Percentiles rank a stretch among this genome's conserved stretches.
phyloP scores from a whole-genome alignment of 2,329 filamentous ascomycete species.

The Gremmenia infestans region DNA sequence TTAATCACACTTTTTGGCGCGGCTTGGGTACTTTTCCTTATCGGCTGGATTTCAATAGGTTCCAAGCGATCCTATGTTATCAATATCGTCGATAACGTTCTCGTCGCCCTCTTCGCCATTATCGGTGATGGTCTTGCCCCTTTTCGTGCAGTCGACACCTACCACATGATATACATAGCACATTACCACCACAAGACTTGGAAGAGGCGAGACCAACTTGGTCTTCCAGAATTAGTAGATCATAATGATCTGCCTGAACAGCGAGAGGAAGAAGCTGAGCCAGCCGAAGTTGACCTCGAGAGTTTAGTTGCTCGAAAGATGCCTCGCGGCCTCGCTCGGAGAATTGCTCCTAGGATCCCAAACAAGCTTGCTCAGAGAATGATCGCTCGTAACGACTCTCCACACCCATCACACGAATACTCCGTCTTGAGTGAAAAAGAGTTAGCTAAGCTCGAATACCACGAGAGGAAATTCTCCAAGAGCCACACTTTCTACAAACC shows the following conservation, averaged over 20 bases:
- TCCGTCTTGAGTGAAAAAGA: constrained; percentile 63
- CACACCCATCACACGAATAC: constrained; percentile 39
- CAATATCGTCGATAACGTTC: constrained; percentile 63
- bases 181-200: constrained; percentile 53
- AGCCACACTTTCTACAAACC: constrained; percentile 88
- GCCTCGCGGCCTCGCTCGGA: constrained; percentile 16
- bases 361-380: constrained; percentile 20
- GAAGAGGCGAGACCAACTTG: constrained; percentile 49
- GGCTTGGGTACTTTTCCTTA: constrained; percentile 83
- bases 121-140: constrained; percentile 67
- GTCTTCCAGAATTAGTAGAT: constrained; percentile 54
- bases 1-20: constrained; percentile 82
- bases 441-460: constrained; percentile 65
- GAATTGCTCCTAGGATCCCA: constrained; percentile 19
- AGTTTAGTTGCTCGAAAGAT: constrained; percentile 21
- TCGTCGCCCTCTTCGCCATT: constrained; percentile 64
- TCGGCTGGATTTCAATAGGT: constrained; percentile 83
- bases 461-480: constrained; percentile 73
- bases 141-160: constrained; percentile 76
- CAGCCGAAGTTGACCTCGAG: constrained; percentile 36
- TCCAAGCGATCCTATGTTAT: constrained; percentile 63
- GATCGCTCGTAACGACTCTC: constrained; percentile 7
- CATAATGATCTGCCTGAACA: constrained; percentile 48
- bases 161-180: constrained; percentile 79
- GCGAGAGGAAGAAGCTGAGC: constrained; percentile 34